phyloP scores from a whole-genome alignment of 2,329 filamentous ascomycete genomes.

The Boeremia exigua region DNA sequence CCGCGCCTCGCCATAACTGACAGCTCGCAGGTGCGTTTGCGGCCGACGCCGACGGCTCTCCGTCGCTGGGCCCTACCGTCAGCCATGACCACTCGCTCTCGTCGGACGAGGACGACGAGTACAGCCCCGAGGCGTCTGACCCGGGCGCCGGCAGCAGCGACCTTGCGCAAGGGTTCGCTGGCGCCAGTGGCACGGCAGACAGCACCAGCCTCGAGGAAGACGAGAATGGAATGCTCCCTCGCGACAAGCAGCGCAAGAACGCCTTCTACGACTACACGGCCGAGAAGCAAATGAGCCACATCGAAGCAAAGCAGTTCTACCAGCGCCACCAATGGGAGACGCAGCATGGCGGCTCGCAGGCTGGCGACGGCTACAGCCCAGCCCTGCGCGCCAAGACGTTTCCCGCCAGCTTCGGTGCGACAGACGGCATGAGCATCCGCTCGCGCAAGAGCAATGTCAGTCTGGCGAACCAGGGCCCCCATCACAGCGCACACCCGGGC shows the following conservation, averaged over 20 bases:
- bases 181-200: constrained; percentile 29
- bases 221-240: constrained; percentile 49
- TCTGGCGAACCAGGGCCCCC: constrained; percentile 37
- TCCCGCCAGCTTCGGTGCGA: constrained; percentile 49
- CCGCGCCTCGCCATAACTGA: constrained; percentile 1
- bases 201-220: constrained; percentile 34
- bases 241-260: constrained; percentile 69
- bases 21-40: constrained; percentile 31
- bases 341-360: constrained; percentile 50
- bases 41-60: constrained; percentile 45
- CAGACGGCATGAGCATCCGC: constrained; percentile 49
- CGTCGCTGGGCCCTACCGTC: constrained; percentile 39
- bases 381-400: constrained; percentile 54
- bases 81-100: constrained; percentile 43
- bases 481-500: constrained; percentile 29
- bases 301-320: constrained; percentile 95
- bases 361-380: constrained; percentile 49
- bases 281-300: constrained; percentile 92
- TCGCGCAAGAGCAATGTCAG: constrained; percentile 49
- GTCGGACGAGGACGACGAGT: constrained; percentile 46
- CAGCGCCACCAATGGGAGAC: constrained; percentile 79
- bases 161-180: constrained; percentile 24
- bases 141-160: constrained; percentile 24
- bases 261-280: constrained; percentile 93
- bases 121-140: constrained; percentile 40